Evolutionary conservation across 208 protist genomes (phyloP).

Genomic region (Acanthamoeba healyi): DNA sequence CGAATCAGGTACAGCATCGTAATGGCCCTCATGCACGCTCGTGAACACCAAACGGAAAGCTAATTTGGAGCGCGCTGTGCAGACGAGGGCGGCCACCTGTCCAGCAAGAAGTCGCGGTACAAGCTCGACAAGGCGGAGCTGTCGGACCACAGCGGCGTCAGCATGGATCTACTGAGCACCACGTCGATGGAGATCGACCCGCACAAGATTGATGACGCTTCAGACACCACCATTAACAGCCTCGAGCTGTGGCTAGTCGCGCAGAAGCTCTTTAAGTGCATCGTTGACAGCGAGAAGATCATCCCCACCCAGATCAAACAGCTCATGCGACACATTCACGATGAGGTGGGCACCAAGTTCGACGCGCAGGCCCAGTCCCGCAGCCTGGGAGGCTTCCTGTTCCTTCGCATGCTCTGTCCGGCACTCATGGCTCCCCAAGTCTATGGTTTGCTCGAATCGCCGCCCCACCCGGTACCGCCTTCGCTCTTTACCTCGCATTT

Average conservation of each 20-base stretch:
- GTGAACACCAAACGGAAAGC: too few relatives aligned
- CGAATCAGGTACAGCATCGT: neutral
- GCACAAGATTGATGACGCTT: neutral
- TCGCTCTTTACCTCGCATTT: too few relatives aligned
- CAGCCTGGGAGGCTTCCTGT: neutral
- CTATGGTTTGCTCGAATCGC: neutral
- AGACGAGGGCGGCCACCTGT: neutral
- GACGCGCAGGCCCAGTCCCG: neutral
- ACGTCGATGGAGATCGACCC: conserved; percentile 16
- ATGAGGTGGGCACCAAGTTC: conserved; percentile 22
- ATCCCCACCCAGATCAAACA: neutral
- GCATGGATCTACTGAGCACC: neutral
- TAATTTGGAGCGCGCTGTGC: neutral
- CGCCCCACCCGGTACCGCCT: too few relatives aligned
- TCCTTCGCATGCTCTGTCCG: conserved; percentile 19
- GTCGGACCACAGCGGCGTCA: too few relatives aligned
- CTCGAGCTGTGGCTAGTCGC: conserved; percentile 50
- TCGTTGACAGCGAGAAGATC: neutral
- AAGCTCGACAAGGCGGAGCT: neutral
- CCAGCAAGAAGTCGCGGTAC: neutral
- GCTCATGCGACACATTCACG: neutral
- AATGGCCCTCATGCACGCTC: too few relatives aligned
- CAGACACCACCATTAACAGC: conserved; percentile 12
- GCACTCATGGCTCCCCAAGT: conserved; percentile 23
- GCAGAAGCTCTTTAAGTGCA: conserved; percentile 33